Conservation (phyloP, 1,284 basidiomycete genomes). For the Neonothopanus nambi region DNA sequence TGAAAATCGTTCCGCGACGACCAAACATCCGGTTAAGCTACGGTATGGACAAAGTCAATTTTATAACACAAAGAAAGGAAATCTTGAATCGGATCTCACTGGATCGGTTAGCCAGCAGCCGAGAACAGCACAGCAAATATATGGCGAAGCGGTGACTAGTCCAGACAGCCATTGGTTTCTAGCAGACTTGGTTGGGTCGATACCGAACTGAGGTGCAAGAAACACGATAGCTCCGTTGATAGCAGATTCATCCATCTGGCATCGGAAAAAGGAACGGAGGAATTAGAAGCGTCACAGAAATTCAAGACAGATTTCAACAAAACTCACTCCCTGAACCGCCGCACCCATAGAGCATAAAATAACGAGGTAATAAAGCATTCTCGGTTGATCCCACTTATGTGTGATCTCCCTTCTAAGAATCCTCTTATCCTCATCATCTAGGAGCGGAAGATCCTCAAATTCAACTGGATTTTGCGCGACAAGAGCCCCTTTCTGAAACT, state of each 20-base stretch:
- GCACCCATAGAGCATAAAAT: slow-evolving; percentile 53
- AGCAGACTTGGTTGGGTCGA: slow-evolving; percentile 33
- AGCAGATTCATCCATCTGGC: slow-evolving; percentile 64
- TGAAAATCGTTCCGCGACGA: slow-evolving; percentile 70
- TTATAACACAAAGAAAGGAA: background rate
- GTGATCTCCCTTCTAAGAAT: slow-evolving; percentile 56
- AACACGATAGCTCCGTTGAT: slow-evolving; percentile 71
- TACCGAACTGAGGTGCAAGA: slow-evolving; percentile 61
- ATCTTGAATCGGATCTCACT: background rate
- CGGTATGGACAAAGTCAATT: background rate
- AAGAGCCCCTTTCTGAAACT: slow-evolving; percentile 62
- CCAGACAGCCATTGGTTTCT: slow-evolving; percentile 67
- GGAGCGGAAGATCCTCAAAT: slow-evolving; percentile 53
- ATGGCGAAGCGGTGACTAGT: slow-evolving; percentile 70
- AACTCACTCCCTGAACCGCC: slow-evolving; percentile 64
- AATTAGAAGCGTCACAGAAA: slow-evolving; percentile 46
- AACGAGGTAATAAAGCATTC: slow-evolving; percentile 50
- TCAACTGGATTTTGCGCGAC: slow-evolving; percentile 53
- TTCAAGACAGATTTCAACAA: background rate
- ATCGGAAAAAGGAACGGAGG: too few species aligned
- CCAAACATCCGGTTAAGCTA: slow-evolving; percentile 62
- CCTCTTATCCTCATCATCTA: slow-evolving; percentile 60
- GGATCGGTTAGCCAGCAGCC: slow-evolving; percentile 72
- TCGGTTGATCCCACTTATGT: slow-evolving; percentile 64
- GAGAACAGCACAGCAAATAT: slow-evolving; percentile 55